Evolutionary conservation across 2,329 filamentous ascomycete species (phyloP).

Genomic region (Trichoderma atrobrunneum): DNA sequence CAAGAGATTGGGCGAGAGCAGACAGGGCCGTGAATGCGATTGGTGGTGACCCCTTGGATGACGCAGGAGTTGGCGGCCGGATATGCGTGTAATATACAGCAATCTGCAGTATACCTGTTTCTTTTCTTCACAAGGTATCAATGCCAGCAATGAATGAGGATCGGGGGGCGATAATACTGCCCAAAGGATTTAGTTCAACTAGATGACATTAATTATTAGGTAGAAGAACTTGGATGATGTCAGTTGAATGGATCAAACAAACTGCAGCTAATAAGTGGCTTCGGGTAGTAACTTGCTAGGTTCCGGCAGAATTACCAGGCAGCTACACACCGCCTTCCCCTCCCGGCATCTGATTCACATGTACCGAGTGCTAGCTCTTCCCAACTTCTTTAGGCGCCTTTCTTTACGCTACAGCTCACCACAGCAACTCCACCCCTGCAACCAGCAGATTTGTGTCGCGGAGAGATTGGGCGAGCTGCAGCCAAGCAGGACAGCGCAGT

Average conservation of each 20-base stretch:
- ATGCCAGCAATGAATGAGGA: neutral
- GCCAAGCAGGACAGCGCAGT: slow-evolving; percentile 4
- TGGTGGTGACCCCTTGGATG: neutral
- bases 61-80: neutral
- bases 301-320: neutral
- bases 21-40: neutral
- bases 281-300: neutral
- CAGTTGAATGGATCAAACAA: neutral
- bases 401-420: neutral
- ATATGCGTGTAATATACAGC: neutral
- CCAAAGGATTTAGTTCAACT: neutral
- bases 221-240: neutral
- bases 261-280: neutral
- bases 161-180: neutral
- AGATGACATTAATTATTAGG: neutral
- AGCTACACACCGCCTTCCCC: slow-evolving; percentile 16
- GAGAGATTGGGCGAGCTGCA: slow-evolving; percentile 17
- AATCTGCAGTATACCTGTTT: neutral
- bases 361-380: neutral
- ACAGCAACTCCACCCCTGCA: slow-evolving; percentile 13
- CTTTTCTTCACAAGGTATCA: neutral
- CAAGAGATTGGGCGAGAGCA: neutral
- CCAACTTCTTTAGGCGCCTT: neutral
- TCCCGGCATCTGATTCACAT: neutral
- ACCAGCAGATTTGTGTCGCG: slow-evolving; percentile 11